Percentiles rank a stretch among this genome's conserved stretches.
Conservation (phyloP, 1,284 basidiomycete species). For the Pholiota adiposa region DNA sequence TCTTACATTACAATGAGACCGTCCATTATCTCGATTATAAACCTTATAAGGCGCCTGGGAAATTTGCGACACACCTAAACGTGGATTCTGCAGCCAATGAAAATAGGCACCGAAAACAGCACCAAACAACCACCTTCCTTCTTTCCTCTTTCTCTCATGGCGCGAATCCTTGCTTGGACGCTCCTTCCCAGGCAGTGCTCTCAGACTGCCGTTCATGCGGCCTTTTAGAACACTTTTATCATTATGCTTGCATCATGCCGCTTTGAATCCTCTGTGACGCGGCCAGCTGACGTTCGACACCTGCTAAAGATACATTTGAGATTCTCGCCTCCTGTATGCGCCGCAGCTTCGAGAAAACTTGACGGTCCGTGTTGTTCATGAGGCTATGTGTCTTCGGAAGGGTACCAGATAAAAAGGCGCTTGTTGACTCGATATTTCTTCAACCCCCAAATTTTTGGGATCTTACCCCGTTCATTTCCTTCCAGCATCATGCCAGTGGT, state of each 20-base stretch:
- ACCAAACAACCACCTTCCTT: background rate
- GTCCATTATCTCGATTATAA: too few species aligned
- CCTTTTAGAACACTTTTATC: background rate
- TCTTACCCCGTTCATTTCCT: background rate
- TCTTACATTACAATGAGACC: too few species aligned
- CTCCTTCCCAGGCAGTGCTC: background rate
- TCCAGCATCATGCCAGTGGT: background rate
- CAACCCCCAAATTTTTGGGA: background rate
- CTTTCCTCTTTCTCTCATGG: constrained; percentile 1
- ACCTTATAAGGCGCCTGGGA: too few species aligned
- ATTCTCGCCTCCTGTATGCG: background rate
- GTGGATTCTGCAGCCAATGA: background rate
- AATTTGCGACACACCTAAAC: too few species aligned
- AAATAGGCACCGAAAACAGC: background rate
- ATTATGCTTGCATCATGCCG: background rate
- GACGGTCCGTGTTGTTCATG: background rate
- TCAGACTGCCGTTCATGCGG: background rate
- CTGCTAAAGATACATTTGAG: background rate
- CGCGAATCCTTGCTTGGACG: background rate
- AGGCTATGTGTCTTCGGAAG: background rate
- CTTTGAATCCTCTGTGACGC: background rate
- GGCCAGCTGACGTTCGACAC: background rate
- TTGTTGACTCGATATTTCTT: background rate
- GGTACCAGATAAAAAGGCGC: background rate
- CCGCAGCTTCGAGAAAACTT: background rate